phyloP scores from a whole-genome alignment of 1,139 yeast genomes.

The Kodamaea sp. region DNA sequence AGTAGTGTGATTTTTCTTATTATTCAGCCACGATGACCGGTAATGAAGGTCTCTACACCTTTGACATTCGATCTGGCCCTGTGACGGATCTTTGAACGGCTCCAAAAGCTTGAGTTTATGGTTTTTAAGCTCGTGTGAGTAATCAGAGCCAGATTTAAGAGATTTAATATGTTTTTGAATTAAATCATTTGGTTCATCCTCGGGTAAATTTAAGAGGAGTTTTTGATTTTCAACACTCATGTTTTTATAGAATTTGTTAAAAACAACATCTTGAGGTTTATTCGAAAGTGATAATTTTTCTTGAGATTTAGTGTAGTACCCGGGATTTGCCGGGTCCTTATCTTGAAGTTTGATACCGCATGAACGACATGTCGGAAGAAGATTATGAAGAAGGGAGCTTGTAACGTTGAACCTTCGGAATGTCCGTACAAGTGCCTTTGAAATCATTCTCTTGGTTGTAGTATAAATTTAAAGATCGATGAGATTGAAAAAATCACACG shows the following conservation, averaged over 20 bases:
- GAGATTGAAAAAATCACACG: too few relatives aligned
- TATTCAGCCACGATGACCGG: slow-evolving; percentile 31
- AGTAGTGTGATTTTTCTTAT: slow-evolving; percentile 10
- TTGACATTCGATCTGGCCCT: slow-evolving; percentile 34
- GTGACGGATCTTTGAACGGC: slow-evolving; percentile 5
- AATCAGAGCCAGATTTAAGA: neutral
- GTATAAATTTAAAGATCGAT: too few relatives aligned
- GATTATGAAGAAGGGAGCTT: slow-evolving; percentile 11
- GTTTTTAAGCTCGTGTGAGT: slow-evolving; percentile 1
- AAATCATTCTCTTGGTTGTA: too few relatives aligned
- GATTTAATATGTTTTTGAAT: neutral
- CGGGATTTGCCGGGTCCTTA: slow-evolving; percentile 30
- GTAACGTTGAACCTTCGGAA: slow-evolving; percentile 5
- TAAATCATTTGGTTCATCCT: slow-evolving; percentile 1
- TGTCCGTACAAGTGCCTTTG: neutral
- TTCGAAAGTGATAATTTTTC: slow-evolving; percentile 4
- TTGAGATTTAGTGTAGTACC: slow-evolving; percentile 30
- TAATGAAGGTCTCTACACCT: slow-evolving; percentile 54
- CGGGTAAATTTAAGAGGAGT: slow-evolving; percentile 20
- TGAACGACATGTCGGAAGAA: slow-evolving; percentile 25
- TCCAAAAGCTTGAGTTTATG: slow-evolving; percentile 3
- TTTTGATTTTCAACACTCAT: slow-evolving; percentile 26
- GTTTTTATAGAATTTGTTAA: slow-evolving; percentile 15
- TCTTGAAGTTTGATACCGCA: slow-evolving; percentile 56
- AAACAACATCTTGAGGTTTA: slow-evolving; percentile 23